Evolutionary conservation across 2,329 filamentous ascomycete species (phyloP), one percentile per base, ranked within the genome.

Genomic region (Akanthomyces uredinophilus): DNA sequence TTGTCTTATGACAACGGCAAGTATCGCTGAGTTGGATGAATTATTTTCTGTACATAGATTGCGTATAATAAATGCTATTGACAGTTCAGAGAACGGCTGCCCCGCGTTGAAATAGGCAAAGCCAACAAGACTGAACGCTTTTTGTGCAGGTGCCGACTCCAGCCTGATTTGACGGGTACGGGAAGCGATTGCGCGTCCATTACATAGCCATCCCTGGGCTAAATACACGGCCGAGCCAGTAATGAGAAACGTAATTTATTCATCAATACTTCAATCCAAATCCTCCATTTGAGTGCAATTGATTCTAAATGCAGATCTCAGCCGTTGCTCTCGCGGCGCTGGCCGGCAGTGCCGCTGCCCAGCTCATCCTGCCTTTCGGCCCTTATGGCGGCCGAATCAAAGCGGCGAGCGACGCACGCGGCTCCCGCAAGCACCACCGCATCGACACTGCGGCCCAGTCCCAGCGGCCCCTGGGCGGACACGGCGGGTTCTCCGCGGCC

Each of bases 171-270:
- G 29, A n/a, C 44, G 55, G 55, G 44, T 49, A 50, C 55, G 8
- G 32, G n/a, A 50, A 59, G 55, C 46, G 55, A 49, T 50, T 50
- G 55, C 46, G 55, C 44, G 55, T 50, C 46, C 44, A 27, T n/a
- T 5, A 44, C 11, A 7, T 54, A 43, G 16, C n/a, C 24, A 1
- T 29, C 37, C 22, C 22, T 18, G 16, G 18, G 13, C 39, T 44
- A 29, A 29, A 29, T 29, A 7, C n/a, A 8, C 1, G 7, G 39
- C 27, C 4, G 13, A 37, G 11, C 6, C 6, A 11, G 2, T 20
- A 20, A 6, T 8, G 10, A 18, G 32, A 13, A 22, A 16, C 22
- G 5, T 7, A n/a, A 22, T 56, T 3, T 37, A 13, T n/a, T 46
- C 29, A 35, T 57, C 41, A 47, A 22, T 8, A 7, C 4, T n/a